These are phyloP conservation scores for Byssochlamys sp. DNA, from an alignment of 2,329 filamentous ascomycete species.

Conservation along the genomic window DNA sequence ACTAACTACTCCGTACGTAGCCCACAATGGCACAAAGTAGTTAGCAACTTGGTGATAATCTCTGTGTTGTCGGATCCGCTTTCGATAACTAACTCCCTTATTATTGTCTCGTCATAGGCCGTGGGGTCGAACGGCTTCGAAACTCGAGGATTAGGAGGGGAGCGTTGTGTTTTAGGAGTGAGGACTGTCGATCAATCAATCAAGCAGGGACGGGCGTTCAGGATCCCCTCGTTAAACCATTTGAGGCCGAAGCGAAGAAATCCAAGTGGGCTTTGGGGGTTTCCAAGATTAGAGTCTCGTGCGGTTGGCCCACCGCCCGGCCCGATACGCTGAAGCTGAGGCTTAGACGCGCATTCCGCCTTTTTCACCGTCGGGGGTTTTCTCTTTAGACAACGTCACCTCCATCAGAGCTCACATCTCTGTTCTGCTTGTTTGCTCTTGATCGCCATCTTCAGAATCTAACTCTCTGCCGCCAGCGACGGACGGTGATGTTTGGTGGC, in stretches of 20 bases:
- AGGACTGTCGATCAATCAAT: not conserved
- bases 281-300: not conserved
- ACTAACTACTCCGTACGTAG: too few relatives aligned
- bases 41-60: not conserved
- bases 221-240: not conserved
- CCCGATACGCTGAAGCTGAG: not conserved
- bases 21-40: too few relatives aligned
- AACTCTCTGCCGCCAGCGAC: not conserved
- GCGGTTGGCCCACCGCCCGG: not conserved
- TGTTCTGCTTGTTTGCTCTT: not conserved
- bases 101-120: not conserved
- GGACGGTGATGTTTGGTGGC: not conserved
- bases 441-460: not conserved
- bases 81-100: not conserved
- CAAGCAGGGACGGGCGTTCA: not conserved
- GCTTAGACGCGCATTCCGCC: not conserved
- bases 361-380: not conserved
- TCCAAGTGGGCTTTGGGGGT: not conserved
- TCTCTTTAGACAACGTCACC: not conserved
- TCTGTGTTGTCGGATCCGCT: not conserved
- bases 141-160: not conserved
- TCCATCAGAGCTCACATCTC: not conserved
- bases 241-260: not conserved
- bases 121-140: not conserved
- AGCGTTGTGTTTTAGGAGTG: not conserved